Conservation (phyloP, 345 rosid genomes). For the Hirschfeldia incana region DNA sequence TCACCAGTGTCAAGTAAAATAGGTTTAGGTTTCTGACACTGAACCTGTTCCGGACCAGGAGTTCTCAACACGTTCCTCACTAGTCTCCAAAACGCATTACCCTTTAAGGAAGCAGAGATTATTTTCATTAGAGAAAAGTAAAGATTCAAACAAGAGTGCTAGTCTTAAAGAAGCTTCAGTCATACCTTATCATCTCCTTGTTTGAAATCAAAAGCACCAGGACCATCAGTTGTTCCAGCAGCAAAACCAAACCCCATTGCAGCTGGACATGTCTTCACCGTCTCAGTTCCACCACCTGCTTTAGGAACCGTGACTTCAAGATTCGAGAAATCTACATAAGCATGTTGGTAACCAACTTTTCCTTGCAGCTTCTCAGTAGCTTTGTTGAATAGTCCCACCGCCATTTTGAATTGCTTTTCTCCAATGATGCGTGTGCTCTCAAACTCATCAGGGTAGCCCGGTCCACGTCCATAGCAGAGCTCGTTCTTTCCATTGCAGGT, state of each 20-base stretch:
- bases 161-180: not conserved
- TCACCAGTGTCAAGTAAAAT: constrained; percentile 44
- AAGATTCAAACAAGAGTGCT: not conserved
- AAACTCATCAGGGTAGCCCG: constrained; percentile 93
- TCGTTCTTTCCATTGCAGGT: constrained; percentile 94
- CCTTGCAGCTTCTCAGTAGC: constrained; percentile 78
- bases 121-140: not conserved
- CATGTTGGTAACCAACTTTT: constrained; percentile 68
- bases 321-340: constrained; percentile 73
- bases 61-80: constrained; percentile 68
- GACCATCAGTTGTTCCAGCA: constrained; percentile 98
- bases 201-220: constrained; percentile 91
- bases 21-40: constrained; percentile 84
- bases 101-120: not conserved
- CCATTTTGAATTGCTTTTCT: constrained; percentile 79
- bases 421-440: constrained; percentile 88
- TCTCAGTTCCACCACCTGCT: constrained; percentile 59
- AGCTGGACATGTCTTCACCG: constrained; percentile 80
- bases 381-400: constrained; percentile 64
- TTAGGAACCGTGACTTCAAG: constrained; percentile 61
- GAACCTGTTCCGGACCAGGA: constrained; percentile 61
- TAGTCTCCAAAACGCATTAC: constrained; percentile 79
- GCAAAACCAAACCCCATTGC: constrained; percentile 95
- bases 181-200: constrained; percentile 84
- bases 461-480: constrained; percentile 83